A percentile compares a stretch with the other conserved stretches of the same genome.
Conservation (phyloP, 2,329 filamentous ascomycete genomes). For the Magnaporthiopsis rhizophila region DNA sequence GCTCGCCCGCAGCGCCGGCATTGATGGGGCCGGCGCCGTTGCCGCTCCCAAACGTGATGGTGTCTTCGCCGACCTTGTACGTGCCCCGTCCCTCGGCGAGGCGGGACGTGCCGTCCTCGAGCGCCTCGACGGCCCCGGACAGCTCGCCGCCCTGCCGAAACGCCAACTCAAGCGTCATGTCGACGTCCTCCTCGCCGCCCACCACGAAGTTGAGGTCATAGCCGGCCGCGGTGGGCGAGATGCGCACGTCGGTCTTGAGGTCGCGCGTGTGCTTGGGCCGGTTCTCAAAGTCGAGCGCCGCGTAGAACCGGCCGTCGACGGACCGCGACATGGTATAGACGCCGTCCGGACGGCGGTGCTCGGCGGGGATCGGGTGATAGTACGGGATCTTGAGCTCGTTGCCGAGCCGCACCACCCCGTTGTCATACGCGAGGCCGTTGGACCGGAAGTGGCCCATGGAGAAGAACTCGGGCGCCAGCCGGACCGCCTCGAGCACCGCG, state of each 20-base stretch:
- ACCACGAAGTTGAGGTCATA: conserved; percentile 4
- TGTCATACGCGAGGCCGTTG: conserved; percentile 1
- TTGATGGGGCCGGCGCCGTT: conserved; percentile 4
- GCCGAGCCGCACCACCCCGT: neutral
- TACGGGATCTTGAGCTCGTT: conserved; percentile 6
- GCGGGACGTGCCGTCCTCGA: neutral
- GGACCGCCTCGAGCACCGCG: neutral
- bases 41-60: conserved; percentile 2
- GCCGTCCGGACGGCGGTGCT: neutral
- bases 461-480: conserved; percentile 5
- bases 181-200: conserved; percentile 3
- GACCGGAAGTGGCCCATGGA: conserved; percentile 7
- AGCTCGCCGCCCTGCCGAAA: conserved; percentile 3
- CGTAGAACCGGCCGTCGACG: conserved; percentile 4
- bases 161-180: conserved; percentile 1
- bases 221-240: conserved; percentile 1
- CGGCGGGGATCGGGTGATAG: conserved; percentile 4
- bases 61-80: conserved; percentile 2
- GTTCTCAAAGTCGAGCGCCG: conserved; percentile 4
- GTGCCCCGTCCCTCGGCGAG: conserved; percentile 2
- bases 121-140: neutral
- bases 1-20: conserved; percentile 1
- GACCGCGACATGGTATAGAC: neutral
- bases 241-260: conserved; percentile 5
- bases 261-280: conserved; percentile 1